These are phyloP conservation scores for Albizia julibrissin DNA, from an alignment of 306 rosid species.

Conservation along the genomic window DNA sequence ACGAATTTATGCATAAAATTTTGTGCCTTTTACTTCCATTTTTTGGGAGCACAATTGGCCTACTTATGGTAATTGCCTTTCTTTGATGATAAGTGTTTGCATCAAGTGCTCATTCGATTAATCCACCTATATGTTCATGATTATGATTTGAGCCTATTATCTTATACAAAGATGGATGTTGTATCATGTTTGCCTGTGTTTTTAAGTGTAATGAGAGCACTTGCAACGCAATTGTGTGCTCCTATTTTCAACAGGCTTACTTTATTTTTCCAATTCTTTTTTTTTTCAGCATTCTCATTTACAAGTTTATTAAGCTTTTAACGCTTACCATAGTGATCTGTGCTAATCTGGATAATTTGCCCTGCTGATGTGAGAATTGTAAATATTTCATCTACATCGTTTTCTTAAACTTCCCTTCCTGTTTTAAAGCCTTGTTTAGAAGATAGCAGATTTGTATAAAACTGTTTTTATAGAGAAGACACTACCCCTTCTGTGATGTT, in stretches of 20 bases:
- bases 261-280: not conserved
- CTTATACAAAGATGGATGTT: not conserved
- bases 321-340: not conserved
- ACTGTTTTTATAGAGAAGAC: constrained; percentile 1
- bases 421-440: not conserved
- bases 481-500: not conserved
- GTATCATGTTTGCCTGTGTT: not conserved
- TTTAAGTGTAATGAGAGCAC: not conserved
- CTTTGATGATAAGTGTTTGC: not conserved
- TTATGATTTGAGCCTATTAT: constrained; percentile 5
- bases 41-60: not conserved
- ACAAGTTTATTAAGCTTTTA: not conserved
- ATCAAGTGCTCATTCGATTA: not conserved
- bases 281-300: not conserved
- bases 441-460: not conserved
- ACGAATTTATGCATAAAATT: constrained; percentile 7
- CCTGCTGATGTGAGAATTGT: not conserved
- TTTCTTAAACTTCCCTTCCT: not conserved
- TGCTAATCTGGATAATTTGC: not conserved
- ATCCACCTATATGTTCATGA: not conserved
- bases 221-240: not conserved
- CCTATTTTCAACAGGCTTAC: constrained; percentile 1
- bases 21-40: not conserved
- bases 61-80: not conserved
- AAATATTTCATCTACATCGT: not conserved